Conservation (phyloP, 148 eudicot species). For the Drosera capensis region DNA sequence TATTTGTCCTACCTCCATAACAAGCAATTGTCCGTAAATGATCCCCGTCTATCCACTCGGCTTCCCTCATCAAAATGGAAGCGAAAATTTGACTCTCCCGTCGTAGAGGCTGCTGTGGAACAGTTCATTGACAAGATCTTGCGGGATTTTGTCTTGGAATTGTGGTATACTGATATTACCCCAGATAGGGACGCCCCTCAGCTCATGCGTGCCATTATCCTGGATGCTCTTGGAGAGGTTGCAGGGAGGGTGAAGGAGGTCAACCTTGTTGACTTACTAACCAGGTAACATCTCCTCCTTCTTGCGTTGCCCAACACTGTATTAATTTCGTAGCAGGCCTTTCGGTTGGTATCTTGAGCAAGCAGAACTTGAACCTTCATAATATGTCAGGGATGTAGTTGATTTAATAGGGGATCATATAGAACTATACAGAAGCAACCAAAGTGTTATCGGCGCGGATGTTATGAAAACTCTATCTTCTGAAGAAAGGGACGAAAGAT, state of each 20-base stretch:
- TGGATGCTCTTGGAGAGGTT: conserved; percentile 92
- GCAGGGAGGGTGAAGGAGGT: conserved; percentile 71
- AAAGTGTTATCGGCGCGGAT: conserved; percentile 78
- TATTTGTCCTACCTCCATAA: conserved; percentile 51
- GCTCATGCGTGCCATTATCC: conserved; percentile 46
- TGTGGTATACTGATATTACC: conserved; percentile 89
- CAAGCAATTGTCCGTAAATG: conserved; percentile 69
- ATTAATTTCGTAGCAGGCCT: no score
- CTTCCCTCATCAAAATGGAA: conserved; percentile 71
- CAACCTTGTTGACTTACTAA: conserved; percentile 84
- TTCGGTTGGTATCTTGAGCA: no score
- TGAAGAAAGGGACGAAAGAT: conserved; percentile 93
- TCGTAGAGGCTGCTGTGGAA: conserved; percentile 73
- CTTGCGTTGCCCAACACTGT: not conserved
- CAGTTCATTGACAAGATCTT: conserved; percentile 64
- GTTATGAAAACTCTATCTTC: conserved; percentile 89
- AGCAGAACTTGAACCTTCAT: conserved; percentile 6
- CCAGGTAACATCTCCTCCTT: conserved; percentile 38
- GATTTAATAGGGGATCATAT: conserved; percentile 80
- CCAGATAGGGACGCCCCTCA: conserved; percentile 95
- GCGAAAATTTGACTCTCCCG: conserved; percentile 75
- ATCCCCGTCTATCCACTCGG: conserved; percentile 48
- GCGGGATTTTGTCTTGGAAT: conserved; percentile 75
- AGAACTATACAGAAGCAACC: conserved; percentile 84
- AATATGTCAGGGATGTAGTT: conserved; percentile 62